Evolutionary conservation across 2,329 filamentous ascomycete species (phyloP), one percentile per base, ranked within the genome.

Genomic region (Fusarium dlaminii): DNA sequence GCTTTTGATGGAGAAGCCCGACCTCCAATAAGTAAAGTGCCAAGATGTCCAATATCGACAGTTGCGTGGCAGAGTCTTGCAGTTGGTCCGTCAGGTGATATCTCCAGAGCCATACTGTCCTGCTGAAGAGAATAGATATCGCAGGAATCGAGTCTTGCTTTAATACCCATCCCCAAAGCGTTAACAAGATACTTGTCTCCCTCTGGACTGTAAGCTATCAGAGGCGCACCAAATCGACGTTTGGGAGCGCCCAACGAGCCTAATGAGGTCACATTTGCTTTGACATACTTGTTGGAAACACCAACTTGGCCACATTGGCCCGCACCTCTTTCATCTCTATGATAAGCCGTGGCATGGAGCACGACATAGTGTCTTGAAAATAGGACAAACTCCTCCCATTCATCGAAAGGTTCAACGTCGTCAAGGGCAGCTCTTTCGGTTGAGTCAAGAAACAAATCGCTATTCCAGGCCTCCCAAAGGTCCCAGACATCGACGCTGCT

Each of bases 351-450:
- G 17, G 94, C 94, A 57, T 90, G 86, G 14, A 97, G 86, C 48
- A 98, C 83, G 75, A 95, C 93, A 81, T 98, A 97, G 82, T 98
- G 95, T 39, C 91, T 91, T 5, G 90, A 90, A 81, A 97, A 98
- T 2, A 98, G 85, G 6, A 93, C 91, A 79, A 98, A 95, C 78
- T 98, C 96, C 82, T 98, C 96, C 94, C 94, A 98, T 82, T 98
- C 95, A 81, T 98, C 96, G 79, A 98, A 98, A 2, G 92, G 90
- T 79, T 98, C 96, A 22, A 95, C 82, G 2, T 84, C 79, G 75
- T 98, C 92, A 20, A 98, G 83, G 17, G 83, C 83, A 40, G 80
- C 84, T 72, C 94, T 88, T 70, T 94, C 87, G 3, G 86, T 82
- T 3, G 87, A 78, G 11, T 85, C 86, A 27, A 97, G 82, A 80